These are phyloP conservation scores for Cladophialophora yegresii DNA, from an alignment of 2,329 filamentous ascomycete species.

Conservation along the genomic window DNA sequence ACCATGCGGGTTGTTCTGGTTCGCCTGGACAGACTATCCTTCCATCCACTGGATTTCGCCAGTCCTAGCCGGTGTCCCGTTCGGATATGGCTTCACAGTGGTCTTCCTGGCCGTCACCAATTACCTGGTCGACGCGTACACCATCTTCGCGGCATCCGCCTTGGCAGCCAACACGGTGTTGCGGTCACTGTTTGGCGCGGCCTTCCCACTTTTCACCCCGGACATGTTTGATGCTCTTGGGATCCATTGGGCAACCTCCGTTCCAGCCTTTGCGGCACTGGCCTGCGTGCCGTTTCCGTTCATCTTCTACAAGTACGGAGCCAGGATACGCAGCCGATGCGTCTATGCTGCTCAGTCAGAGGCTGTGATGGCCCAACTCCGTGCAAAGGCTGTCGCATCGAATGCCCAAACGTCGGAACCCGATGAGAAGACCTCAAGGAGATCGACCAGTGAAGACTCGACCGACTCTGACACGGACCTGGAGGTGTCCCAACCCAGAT, in stretches of 20 bases:
- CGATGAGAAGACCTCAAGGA: neutral
- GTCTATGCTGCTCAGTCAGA: constrained; percentile 34
- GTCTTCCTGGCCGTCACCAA: constrained; percentile 43
- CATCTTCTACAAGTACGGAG: constrained; percentile 73
- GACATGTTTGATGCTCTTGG: constrained; percentile 57
- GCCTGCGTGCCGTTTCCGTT: constrained; percentile 73
- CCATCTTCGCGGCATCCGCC: constrained; percentile 74
- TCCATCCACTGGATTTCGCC: constrained; percentile 58
- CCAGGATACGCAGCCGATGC: constrained; percentile 24
- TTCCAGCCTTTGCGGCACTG: constrained; percentile 73
- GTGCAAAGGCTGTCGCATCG: constrained; percentile 18
- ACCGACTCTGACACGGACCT: constrained; percentile 11
- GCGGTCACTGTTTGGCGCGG: constrained; percentile 73
- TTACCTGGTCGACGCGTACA: constrained; percentile 61
- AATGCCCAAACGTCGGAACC: neutral
- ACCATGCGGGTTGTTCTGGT: constrained; percentile 67
- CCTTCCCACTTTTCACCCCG: constrained; percentile 73
- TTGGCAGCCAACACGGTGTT: constrained; percentile 78
- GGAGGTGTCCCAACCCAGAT: constrained; percentile 1
- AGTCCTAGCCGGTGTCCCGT: constrained; percentile 55
- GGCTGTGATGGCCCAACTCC: constrained; percentile 32
- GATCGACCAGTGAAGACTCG: constrained; percentile 1
- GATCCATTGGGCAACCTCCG: constrained; percentile 72
- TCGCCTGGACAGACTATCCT: constrained; percentile 65
- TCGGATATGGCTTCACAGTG: constrained; percentile 58